A percentile compares a stretch with the other conserved stretches of the same genome.
These are phyloP conservation scores for Vitis hybrid DNA, from an alignment of 177 flowering plant species.

Conservation along the genomic window DNA sequence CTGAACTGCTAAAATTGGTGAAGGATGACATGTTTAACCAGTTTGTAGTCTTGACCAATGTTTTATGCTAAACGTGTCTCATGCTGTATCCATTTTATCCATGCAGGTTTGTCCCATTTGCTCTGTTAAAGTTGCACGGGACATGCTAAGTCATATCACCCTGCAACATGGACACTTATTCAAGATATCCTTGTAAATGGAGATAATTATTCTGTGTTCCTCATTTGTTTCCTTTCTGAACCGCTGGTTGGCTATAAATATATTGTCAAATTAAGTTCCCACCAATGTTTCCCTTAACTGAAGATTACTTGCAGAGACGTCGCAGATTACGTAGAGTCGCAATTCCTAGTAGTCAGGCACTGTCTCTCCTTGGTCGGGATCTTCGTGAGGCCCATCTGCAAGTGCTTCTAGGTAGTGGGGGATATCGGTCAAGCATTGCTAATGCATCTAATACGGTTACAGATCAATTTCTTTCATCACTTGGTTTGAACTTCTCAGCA, in stretches of 20 bases:
- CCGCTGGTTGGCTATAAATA: background rate
- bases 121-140: conserved; percentile 73
- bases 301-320: conserved; percentile 70
- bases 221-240: background rate
- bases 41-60: background rate
- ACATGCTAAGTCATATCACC: conserved; percentile 82
- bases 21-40: background rate
- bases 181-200: conserved; percentile 67
- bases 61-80: background rate
- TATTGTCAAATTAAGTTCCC: background rate
- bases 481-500: conserved; percentile 61
- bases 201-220: background rate
- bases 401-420: conserved; percentile 81
- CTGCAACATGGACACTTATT: conserved; percentile 84
- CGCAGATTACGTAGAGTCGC: conserved; percentile 81
- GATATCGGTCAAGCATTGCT: conserved; percentile 54
- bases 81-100: conserved; percentile 3
- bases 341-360: conserved; percentile 70
- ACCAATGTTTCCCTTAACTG: conserved; percentile 35
- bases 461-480: conserved; percentile 82
- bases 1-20: background rate
- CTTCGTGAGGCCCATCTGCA: conserved; percentile 93
- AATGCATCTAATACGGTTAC: conserved; percentile 46
- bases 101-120: conserved; percentile 91
- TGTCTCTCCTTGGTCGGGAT: conserved; percentile 78